Conservation (phyloP, 495 filamentous ascomycete species). For the Mycothermus thermophilus region DNA sequence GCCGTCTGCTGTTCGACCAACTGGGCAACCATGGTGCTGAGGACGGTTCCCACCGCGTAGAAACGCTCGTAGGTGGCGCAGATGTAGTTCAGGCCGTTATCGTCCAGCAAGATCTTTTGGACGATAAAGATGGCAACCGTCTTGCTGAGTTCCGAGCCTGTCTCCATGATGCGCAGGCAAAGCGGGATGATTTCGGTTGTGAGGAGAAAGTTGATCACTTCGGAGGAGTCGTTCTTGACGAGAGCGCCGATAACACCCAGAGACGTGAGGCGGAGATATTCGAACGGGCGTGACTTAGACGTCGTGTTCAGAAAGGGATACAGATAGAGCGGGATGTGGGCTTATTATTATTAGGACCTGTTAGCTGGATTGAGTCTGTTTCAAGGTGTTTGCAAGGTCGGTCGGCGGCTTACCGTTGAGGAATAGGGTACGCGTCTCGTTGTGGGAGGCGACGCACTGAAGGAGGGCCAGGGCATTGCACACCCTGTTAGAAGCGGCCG, state of each 20-base stretch:
- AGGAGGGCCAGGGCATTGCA: conserved; percentile 95
- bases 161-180: conserved; percentile 98
- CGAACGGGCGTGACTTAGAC: conserved; percentile 94
- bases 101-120: conserved; percentile 97
- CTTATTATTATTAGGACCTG: no score
- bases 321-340: conserved; percentile 96
- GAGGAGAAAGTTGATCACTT: conserved; percentile 97
- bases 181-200: conserved; percentile 98
- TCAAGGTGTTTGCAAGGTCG: not conserved
- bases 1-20: conserved; percentile 97
- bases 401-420: conserved; percentile 60
- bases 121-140: conserved; percentile 99
- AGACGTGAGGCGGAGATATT: conserved; percentile 93
- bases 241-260: conserved; percentile 96
- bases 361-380: no score
- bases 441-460: conserved; percentile 95
- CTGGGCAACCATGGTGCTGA: conserved; percentile 97
- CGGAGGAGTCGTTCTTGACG: conserved; percentile 96
- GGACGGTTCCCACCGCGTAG: conserved; percentile 92
- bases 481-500: conserved; percentile 89
- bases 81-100: conserved; percentile 95
- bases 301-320: conserved; percentile 99
- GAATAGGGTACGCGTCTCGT: conserved; percentile 87
- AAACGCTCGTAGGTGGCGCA: conserved; percentile 99
- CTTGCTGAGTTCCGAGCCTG: conserved; percentile 94